Percentiles rank a stretch among this genome's conserved stretches.
Conservation (phyloP, 192 early-diverging fungal genomes). For the Linnemannia zychae region DNA sequence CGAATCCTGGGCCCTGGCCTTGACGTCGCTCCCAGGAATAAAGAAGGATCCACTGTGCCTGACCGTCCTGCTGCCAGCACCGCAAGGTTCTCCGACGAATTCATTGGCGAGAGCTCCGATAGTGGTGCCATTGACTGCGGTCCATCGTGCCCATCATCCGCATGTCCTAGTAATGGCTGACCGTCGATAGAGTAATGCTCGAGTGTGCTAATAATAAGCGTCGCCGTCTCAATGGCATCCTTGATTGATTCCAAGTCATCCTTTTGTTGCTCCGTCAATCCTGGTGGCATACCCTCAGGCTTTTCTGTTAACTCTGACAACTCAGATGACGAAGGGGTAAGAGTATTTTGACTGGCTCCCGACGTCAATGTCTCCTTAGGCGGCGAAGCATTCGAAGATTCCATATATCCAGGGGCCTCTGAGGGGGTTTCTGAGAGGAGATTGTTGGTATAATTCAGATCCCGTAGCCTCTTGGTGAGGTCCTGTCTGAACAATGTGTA, state of each 20-base stretch:
- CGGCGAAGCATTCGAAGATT: background rate
- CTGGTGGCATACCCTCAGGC: background rate
- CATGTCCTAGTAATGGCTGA: conserved; percentile 43
- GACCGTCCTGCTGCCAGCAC: conserved; percentile 31
- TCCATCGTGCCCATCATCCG: conserved; percentile 36
- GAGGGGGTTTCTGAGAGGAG: conserved; percentile 39
- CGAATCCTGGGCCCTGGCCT: conserved; percentile 39
- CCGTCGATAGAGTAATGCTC: conserved; percentile 55
- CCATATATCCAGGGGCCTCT: background rate
- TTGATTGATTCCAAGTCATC: conserved; percentile 46
- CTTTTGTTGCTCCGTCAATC: conserved; percentile 32
- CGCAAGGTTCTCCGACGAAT: conserved; percentile 49
- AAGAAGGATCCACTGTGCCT: conserved; percentile 27
- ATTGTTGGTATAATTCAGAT: conserved; percentile 64
- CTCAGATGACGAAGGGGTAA: conserved; percentile 10
- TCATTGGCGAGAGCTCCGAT: conserved; percentile 48
- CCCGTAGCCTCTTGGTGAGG: conserved; percentile 59
- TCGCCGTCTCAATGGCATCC: conserved; percentile 53
- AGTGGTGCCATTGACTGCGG: conserved; percentile 35
- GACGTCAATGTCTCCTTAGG: conserved; percentile 3
- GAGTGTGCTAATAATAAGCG: conserved; percentile 42
- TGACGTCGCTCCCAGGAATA: conserved; percentile 41
- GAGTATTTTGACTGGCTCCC: conserved; percentile 13
- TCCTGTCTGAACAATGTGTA: conserved; percentile 64
- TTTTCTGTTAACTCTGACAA: background rate